Percentiles rank a stretch among this genome's conserved stretches.
Evolutionary conservation across 352 stramenopile species (phyloP).

Genomic region (Globisporangium paroecandrum): DNA sequence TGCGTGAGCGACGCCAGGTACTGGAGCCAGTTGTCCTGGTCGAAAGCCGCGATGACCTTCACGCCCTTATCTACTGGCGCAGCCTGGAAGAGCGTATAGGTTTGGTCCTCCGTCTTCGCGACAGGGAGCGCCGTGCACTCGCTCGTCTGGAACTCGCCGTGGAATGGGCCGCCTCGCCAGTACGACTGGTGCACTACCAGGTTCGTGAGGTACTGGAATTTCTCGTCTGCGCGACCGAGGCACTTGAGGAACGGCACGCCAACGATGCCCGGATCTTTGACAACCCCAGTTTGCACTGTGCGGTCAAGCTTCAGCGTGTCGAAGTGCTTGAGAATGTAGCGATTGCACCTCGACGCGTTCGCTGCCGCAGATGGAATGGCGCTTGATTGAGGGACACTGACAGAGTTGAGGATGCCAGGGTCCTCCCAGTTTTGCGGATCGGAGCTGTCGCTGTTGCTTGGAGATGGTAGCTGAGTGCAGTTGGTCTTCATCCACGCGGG

Average conservation of each 20-base stretch:
- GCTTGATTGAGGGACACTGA: background rate
- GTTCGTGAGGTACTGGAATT: slow-evolving; percentile 26
- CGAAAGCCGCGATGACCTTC: slow-evolving; percentile 11
- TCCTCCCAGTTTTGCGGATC: slow-evolving; percentile 7
- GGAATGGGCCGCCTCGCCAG: slow-evolving; percentile 27
- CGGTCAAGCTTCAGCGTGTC: slow-evolving; percentile 15
- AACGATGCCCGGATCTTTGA: slow-evolving; percentile 23
- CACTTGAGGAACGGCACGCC: slow-evolving; percentile 29
- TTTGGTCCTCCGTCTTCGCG: background rate
- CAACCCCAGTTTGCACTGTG: slow-evolving; percentile 16
- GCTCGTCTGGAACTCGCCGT: slow-evolving; percentile 33
- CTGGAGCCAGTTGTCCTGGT: slow-evolving; percentile 20
- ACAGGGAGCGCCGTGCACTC: slow-evolving; percentile 22
- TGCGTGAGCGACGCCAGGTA: slow-evolving; percentile 21
- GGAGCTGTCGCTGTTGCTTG: background rate
- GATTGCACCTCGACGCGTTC: slow-evolving; percentile 23
- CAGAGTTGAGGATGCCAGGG: slow-evolving; percentile 9
- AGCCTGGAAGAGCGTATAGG: slow-evolving; percentile 21
- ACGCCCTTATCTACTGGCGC: slow-evolving; percentile 14
- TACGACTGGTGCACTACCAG: slow-evolving; percentile 28
- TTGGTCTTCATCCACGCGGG: slow-evolving; percentile 20
- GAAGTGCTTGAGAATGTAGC: slow-evolving; percentile 32
- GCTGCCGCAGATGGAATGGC: background rate
- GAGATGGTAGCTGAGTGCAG: slow-evolving; percentile 8
- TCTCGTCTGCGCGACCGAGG: slow-evolving; percentile 15